These are phyloP conservation scores for Neltuma alba DNA, from an alignment of 306 rosid genomes.

Conservation along the genomic window DNA sequence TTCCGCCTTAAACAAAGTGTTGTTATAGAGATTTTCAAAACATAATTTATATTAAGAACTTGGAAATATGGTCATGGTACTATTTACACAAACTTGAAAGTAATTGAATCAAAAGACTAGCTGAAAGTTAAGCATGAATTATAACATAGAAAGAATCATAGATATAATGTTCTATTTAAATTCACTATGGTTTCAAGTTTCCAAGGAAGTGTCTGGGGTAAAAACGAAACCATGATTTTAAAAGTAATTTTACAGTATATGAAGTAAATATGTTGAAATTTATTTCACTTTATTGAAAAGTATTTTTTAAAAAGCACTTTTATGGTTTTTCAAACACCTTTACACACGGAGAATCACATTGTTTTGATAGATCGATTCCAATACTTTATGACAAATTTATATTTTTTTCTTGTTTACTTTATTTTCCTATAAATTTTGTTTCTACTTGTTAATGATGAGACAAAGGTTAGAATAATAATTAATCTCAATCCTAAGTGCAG, in stretches of 20 bases:
- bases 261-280: too few species aligned
- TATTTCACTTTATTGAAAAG: too few species aligned
- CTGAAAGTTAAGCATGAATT: not conserved
- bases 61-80: not conserved
- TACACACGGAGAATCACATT: too few species aligned
- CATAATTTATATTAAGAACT: not conserved
- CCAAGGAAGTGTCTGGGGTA: too few species aligned
- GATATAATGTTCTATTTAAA: too few species aligned
- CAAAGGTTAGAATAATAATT: conserved; percentile 4
- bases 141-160: too few species aligned
- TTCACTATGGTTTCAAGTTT: not conserved
- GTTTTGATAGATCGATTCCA: not conserved
- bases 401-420: not conserved
- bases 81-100: not conserved
- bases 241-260: too few species aligned
- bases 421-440: not conserved
- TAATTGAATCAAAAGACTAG: not conserved
- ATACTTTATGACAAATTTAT: not conserved
- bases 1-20: not conserved
- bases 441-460: conserved; percentile 5
- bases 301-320: too few species aligned
- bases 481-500: not conserved
- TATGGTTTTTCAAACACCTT: too few species aligned
- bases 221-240: too few species aligned
- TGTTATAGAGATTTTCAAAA: not conserved